Evolutionary conservation across 2,329 filamentous ascomycete species (phyloP).

Genomic region (Trichoderma sp.): DNA sequence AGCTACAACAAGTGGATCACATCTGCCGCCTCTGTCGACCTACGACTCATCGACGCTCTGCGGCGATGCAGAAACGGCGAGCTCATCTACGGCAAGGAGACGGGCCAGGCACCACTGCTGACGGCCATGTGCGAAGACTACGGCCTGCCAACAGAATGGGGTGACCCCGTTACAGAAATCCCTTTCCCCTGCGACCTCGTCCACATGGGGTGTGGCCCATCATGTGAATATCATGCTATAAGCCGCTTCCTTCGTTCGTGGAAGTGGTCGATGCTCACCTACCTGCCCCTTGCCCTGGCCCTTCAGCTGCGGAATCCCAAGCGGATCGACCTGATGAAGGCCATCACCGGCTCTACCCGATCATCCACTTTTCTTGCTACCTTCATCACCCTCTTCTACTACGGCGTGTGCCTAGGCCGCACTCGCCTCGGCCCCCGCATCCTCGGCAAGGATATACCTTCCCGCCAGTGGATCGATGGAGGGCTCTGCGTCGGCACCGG

Average conservation of each 20-base stretch:
- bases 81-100: slow-evolving; percentile 73
- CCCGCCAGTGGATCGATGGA: slow-evolving; percentile 56
- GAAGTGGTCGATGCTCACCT: slow-evolving; percentile 73
- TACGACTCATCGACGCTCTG: slow-evolving; percentile 72
- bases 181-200: slow-evolving; percentile 84
- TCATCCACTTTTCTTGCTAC: slow-evolving; percentile 77
- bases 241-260: slow-evolving; percentile 69
- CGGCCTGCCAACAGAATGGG: slow-evolving; percentile 67
- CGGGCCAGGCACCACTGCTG: slow-evolving; percentile 67
- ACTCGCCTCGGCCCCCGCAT: slow-evolving; percentile 72
- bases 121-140: slow-evolving; percentile 73
- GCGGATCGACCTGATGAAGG: slow-evolving; percentile 50
- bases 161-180: slow-evolving; percentile 66
- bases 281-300: slow-evolving; percentile 73
- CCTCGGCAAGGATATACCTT: slow-evolving; percentile 53
- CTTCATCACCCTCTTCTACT: slow-evolving; percentile 81
- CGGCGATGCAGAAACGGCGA: slow-evolving; percentile 63
- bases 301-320: slow-evolving; percentile 56
- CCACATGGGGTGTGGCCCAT: slow-evolving; percentile 75
- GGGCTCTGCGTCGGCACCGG: slow-evolving; percentile 71
- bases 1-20: slow-evolving; percentile 83
- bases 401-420: slow-evolving; percentile 76
- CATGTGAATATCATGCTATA: slow-evolving; percentile 72
- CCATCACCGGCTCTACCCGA: slow-evolving; percentile 62
- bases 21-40: slow-evolving; percentile 73